These are phyloP conservation scores for Podaxis sp. DNA, from an alignment of 768 basidiomycete species.

Conservation along the genomic window DNA sequence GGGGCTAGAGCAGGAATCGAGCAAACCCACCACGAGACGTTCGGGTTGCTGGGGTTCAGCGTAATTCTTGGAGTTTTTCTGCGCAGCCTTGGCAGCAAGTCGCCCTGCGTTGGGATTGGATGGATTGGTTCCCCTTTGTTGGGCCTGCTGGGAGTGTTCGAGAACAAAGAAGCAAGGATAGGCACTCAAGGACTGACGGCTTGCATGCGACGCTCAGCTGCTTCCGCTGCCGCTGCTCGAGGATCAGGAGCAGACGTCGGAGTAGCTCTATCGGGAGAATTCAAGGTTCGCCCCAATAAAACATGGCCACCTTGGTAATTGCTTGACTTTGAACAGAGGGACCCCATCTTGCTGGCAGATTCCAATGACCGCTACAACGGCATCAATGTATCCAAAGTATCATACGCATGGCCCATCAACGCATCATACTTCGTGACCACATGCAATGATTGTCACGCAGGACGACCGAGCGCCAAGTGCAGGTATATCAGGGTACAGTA, in stretches of 20 bases:
- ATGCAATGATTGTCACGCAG: slow-evolving; percentile 6
- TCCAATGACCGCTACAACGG: neutral
- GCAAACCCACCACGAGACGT: slow-evolving; percentile 40
- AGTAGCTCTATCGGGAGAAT: slow-evolving; percentile 28
- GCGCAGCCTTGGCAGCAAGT: slow-evolving; percentile 42
- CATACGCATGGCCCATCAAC: too few species aligned
- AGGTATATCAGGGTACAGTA: neutral
- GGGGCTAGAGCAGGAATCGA: neutral
- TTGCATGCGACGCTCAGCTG: slow-evolving; percentile 60
- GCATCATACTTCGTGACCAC: neutral
- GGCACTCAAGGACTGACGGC: slow-evolving; percentile 40
- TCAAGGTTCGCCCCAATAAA: slow-evolving; percentile 36
- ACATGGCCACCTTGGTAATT: slow-evolving; percentile 47
- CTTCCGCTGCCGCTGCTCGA: slow-evolving; percentile 59
- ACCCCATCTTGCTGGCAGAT: slow-evolving; percentile 44
- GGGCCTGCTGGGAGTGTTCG: slow-evolving; percentile 33
- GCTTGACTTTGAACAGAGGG: slow-evolving; percentile 53
- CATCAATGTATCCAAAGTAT: too few species aligned
- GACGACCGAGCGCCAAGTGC: neutral
- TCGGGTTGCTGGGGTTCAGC: slow-evolving; percentile 34
- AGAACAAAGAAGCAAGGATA: slow-evolving; percentile 22
- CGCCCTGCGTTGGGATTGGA: slow-evolving; percentile 50
- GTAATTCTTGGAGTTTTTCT: slow-evolving; percentile 33
- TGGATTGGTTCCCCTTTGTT: slow-evolving; percentile 41
- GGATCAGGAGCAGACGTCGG: slow-evolving; percentile 34